Percentiles rank a stretch among this genome's conserved stretches.
Conservation (phyloP, 371 early-diverging fungal genomes). For the Mucor circinelloides region DNA sequence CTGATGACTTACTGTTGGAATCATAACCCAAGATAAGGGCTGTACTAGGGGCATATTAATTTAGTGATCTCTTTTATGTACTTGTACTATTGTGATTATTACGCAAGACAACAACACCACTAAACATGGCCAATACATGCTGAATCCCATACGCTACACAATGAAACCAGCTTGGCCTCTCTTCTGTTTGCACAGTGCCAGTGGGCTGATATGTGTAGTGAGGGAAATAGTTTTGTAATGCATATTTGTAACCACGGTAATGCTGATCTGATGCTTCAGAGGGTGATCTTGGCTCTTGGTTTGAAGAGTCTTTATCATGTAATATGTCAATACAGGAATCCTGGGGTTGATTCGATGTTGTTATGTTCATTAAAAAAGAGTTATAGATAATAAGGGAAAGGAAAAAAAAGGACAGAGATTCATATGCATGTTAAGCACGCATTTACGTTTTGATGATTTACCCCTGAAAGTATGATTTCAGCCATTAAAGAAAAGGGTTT, state of each 20-base stretch:
- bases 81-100: background rate
- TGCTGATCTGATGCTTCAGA: background rate
- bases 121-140: slow-evolving; percentile 61
- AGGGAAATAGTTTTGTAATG: slow-evolving; percentile 27
- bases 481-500: no score
- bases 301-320: background rate
- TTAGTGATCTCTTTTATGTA: no score
- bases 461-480: no score
- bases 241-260: background rate
- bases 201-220: slow-evolving; percentile 17
- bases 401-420: no score
- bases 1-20: slow-evolving; percentile 29
- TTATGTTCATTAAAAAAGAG: no score
- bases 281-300: background rate
- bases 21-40: slow-evolving; percentile 51
- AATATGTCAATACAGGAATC: background rate
- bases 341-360: background rate
- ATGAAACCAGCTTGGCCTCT: slow-evolving; percentile 42
- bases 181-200: slow-evolving; percentile 38
- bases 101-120: slow-evolving; percentile 51
- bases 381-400: no score
- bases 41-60: background rate
- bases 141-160: slow-evolving; percentile 46
- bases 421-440: no score
- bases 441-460: no score